Evolutionary conservation across 176 grass and related monocot species (phyloP), one percentile per base, ranked within the genome.

Genomic region (Carex littledalei): DNA sequence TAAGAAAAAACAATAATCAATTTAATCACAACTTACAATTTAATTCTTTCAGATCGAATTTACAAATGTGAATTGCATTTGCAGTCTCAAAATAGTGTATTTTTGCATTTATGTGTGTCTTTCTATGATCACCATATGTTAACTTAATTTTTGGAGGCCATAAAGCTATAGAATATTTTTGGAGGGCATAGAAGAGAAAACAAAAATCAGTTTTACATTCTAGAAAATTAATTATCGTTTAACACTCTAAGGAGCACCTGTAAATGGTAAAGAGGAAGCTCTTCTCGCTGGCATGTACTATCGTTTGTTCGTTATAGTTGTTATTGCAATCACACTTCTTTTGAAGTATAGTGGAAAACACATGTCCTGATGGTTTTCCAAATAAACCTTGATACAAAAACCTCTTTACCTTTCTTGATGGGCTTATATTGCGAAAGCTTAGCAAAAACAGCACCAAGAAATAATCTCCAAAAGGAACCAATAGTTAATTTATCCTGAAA

Each of bases 351-450:
- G 52, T 29, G 7, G 74, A 78, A 78, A 57, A 17, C 8, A 45
- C 50, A 54, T 78, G 13, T 22, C 2, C 53, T 34, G 3, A 67
- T 67, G 1, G 9, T 72, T 26, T 17, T 60, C 12, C 15, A 84
- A 62, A 86, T 55, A 21, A 50, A 39, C 84, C 84, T 17, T 85
- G 41, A 81, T 57, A 78, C 26, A 56, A 43, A 68, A 13, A 56
- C 3, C 12, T 78, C 49, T 34, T 86, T 71, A 95, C 95, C 95
- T 93, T 98, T 98, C 84, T 89, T 95, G 37, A 95, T 69, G 86
- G 85, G 86, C 14, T 89, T 88, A 50, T 90, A 92, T 74, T 62
- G 63, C 63, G 92, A 90, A 37, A 81, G 87, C 79, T 89, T 94
- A 21, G 86, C 85, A 49, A 90, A 53, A 29, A 86, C 63, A 85